Evolutionary conservation across 2,329 filamentous ascomycete species (phyloP).

Genomic region (Triangularia verruculosa): DNA sequence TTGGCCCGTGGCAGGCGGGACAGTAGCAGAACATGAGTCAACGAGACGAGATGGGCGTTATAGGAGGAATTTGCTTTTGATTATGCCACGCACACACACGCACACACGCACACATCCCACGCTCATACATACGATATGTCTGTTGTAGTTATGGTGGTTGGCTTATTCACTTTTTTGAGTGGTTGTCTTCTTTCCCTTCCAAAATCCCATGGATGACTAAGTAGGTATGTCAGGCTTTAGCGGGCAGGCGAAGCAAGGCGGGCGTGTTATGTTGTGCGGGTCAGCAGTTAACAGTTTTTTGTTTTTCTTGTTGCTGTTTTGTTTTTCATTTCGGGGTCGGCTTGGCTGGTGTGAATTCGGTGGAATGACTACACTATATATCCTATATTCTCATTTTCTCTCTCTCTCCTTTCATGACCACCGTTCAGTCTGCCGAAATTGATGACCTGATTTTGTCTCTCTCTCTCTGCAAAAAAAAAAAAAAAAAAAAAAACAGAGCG

Average conservation of each 20-base stretch:
- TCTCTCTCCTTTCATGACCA: neutral
- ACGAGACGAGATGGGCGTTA: neutral
- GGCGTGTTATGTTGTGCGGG: too few species aligned
- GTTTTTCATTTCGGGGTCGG: too few species aligned
- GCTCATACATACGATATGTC: neutral
- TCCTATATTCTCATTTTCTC: neutral
- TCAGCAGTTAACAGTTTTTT: too few species aligned
- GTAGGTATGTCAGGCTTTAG: too few species aligned
- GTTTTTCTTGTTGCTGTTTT: too few species aligned
- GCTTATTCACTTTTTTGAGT: neutral
- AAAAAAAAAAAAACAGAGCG: neutral
- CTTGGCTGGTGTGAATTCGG: too few species aligned
- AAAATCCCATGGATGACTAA: neutral
- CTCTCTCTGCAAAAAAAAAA: too few species aligned
- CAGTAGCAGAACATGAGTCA: too few species aligned
- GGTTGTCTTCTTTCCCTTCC: neutral
- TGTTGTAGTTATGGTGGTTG: neutral
- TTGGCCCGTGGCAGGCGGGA: neutral
- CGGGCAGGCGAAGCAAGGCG: too few species aligned
- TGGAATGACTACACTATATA: slow-evolving; percentile 1
- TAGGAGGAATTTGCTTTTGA: neutral
- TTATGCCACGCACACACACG: neutral
- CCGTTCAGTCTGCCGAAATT: neutral
- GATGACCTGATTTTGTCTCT: slow-evolving; percentile 3
- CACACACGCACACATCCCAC: too few species aligned